Evolutionary conservation across 129 eudicot genomes (phyloP).

Genomic region (Apium graveolens): DNA sequence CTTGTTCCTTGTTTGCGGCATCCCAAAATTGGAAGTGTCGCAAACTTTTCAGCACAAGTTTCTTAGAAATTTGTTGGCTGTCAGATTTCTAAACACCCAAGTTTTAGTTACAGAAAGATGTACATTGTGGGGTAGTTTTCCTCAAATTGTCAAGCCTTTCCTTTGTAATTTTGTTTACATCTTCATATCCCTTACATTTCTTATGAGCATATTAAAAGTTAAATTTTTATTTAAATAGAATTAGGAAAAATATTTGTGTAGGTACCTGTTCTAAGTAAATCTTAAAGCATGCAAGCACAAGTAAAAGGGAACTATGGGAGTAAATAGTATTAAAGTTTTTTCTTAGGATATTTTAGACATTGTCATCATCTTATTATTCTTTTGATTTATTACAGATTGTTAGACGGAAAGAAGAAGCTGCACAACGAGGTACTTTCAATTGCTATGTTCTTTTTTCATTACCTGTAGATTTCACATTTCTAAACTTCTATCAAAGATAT

Average conservation of each 20-base stretch:
- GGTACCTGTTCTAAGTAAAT: neutral
- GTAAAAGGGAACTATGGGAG: neutral
- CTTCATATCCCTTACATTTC: neutral
- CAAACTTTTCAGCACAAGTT: neutral
- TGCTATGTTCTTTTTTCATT: neutral
- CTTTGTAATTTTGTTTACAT: neutral
- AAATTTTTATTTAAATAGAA: neutral
- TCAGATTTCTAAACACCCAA: neutral
- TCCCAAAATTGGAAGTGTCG: neutral
- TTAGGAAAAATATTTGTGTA: neutral
- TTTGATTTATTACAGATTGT: neutral
- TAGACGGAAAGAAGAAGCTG: conserved; percentile 7
- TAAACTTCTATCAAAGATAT: neutral
- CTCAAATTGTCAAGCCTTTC: neutral
- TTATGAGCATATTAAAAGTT: neutral
- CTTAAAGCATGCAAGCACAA: neutral
- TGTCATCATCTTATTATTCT: neutral
- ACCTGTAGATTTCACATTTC: neutral
- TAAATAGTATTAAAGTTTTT: too few relatives aligned
- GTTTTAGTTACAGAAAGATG: neutral
- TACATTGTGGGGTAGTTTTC: neutral
- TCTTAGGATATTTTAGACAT: too few relatives aligned
- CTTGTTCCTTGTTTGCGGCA: neutral
- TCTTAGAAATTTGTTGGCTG: neutral
- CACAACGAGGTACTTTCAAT: neutral